Conservation (phyloP, 768 basidiomycete genomes). For the Leucocoprinus leucothites region DNA sequence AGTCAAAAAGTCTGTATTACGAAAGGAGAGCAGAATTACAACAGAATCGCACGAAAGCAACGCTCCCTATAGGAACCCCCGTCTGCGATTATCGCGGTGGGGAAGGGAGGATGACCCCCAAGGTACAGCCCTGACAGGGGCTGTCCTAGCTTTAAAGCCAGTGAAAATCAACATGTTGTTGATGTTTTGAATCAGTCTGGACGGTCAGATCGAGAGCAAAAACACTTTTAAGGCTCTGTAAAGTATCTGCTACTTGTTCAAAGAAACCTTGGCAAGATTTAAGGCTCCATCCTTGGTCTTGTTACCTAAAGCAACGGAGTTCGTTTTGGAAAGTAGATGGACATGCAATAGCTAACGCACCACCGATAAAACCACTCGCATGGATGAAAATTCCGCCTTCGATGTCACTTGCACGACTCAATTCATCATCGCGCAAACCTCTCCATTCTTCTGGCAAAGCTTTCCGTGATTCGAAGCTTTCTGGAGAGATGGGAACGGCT, state of each 20-base stretch:
- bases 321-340: too few relatives aligned
- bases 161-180: not conserved
- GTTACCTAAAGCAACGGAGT: constrained; percentile 62
- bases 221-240: too few relatives aligned
- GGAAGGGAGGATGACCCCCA: too few relatives aligned
- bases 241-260: constrained; percentile 33
- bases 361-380: constrained; percentile 96
- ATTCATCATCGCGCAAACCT: constrained; percentile 80
- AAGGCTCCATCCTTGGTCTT: constrained; percentile 88
- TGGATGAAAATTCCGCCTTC: constrained; percentile 90
- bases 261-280: constrained; percentile 68
- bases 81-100: too few relatives aligned
- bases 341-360: constrained; percentile 47
- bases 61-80: not conserved
- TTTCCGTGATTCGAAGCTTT: constrained; percentile 89
- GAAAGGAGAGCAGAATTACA: not conserved
- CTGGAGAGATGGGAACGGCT: constrained; percentile 78
- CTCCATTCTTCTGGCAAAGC: constrained; percentile 93
- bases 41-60: not conserved
- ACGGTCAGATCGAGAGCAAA: too few relatives aligned
- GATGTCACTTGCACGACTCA: constrained; percentile 73
- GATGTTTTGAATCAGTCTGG: too few relatives aligned
- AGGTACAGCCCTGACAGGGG: too few relatives aligned
- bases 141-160: too few relatives aligned
- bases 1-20: too few relatives aligned